A percentile compares a stretch with the other conserved stretches of the same genome.
phyloP scores from a whole-genome alignment of 1,284 basidiomycete genomes.

The Cutaneotrichosporon spelunceum region DNA sequence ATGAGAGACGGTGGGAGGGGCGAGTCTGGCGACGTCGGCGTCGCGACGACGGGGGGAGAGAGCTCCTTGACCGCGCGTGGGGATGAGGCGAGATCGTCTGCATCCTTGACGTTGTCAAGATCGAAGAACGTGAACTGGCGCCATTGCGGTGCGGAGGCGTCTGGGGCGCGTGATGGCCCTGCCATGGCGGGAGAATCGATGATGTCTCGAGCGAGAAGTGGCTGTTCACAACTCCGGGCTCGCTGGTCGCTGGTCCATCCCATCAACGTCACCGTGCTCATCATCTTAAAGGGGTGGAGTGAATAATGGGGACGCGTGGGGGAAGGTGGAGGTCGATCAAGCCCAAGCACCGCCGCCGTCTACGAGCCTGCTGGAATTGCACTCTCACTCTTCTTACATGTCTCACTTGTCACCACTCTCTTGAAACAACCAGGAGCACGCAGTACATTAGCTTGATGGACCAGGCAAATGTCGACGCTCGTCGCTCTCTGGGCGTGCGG shows the following conservation, averaged over 20 bases:
- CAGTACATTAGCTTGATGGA: conserved; percentile 14
- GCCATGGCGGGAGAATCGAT: conserved; percentile 11
- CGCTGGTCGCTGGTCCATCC: not conserved
- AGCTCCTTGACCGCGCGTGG: conserved; percentile 66
- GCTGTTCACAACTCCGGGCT: not conserved
- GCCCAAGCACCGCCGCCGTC: not conserved
- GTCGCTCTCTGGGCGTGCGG: conserved; percentile 38
- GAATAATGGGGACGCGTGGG: not conserved
- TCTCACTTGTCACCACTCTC: not conserved
- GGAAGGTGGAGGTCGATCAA: conserved; percentile 18
- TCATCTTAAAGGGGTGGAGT: not conserved
- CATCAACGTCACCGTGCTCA: not conserved
- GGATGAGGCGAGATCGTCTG: conserved; percentile 67
- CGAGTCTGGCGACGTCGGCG: conserved; percentile 37
- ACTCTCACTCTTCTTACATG: not conserved
- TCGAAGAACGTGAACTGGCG: conserved; percentile 65
- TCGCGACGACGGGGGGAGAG: conserved; percentile 35
- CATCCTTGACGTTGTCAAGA: conserved; percentile 66
- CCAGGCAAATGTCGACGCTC: conserved; percentile 31
- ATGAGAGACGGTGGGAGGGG: conserved; percentile 41
- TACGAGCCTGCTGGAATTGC: not conserved
- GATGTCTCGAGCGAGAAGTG: not conserved
- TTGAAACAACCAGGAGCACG: not conserved
- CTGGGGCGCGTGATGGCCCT: conserved; percentile 18
- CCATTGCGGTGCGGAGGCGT: conserved; percentile 55